Base-by-base conservation (phyloP, 345 rosid species). In the Boechera stricta region DNA sequence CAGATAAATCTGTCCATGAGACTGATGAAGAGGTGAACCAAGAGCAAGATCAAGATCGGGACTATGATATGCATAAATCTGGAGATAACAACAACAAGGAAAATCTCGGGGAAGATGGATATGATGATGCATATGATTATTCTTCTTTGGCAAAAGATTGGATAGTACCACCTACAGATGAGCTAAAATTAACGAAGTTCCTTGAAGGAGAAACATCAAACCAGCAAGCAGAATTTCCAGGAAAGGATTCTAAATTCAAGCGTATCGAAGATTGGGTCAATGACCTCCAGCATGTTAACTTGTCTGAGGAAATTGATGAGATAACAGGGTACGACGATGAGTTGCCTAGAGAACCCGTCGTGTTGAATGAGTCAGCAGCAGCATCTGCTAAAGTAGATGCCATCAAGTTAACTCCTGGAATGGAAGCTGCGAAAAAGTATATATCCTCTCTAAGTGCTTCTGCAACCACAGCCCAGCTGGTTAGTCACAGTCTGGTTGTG, bases 181-280 rank as follows among this genome's bases (percentile, higher is more conserved):
- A 85, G 79, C 60, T 72, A 53, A 84, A 57, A 77, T 38, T 67
- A 26, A 66, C 53, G 63, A 83, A 71, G 72, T 73, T 71, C 60
- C 67, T 73, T 71, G 82, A 81, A 67, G 89, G 81, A 76, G 91
- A 88, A 66, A 66, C 82, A 67, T 80, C 84, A 7, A 66, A 52
- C 80, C 76, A 73, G 68, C 75, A 63, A 82, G 81, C 85, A 69
- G 88, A 83, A 58, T 71, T 76, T 68, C 79, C 88, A 7, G 81
- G 80, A 59, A 85, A 85, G 77, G 91, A 89, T 85, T 92, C 82
- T 70, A 95, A 86, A 82, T 57, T 86, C 32, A 92, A 85, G 88
- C 88, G 94, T 9, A 90, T 91, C 8, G 84, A 89, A 82, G 91
- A 91, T 28, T 95, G 99, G 99, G 91, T 95, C 62, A 85, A 64